Conservation (phyloP, 2,329 filamentous ascomycete genomes). For the Fusarium buharicum region DNA sequence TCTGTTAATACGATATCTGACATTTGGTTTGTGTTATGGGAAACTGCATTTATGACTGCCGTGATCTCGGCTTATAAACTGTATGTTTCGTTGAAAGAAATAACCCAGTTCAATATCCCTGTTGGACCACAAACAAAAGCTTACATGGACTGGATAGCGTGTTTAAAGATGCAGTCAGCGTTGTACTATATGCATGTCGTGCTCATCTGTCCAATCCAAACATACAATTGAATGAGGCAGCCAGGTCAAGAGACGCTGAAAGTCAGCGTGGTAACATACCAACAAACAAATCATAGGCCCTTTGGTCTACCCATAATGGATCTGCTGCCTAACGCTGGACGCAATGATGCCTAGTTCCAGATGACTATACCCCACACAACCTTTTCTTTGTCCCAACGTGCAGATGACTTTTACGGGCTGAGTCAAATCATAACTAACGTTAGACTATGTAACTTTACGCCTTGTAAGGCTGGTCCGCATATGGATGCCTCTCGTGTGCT, state of each 20-base stretch:
- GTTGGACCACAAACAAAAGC: background rate
- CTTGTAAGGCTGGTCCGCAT: conserved; percentile 19
- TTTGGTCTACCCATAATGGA: conserved; percentile 4
- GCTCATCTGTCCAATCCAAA: conserved; percentile 12
- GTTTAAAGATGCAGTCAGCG: conserved; percentile 20
- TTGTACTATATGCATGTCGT: conserved; percentile 12
- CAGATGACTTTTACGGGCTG: conserved; percentile 14
- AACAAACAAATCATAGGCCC: background rate
- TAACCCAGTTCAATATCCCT: background rate
- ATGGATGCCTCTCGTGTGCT: conserved; percentile 15
- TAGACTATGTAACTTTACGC: too few species aligned
- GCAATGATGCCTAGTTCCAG: conserved; percentile 25
- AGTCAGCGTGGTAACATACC: background rate
- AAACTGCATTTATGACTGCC: too few species aligned
- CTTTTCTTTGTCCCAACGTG: conserved; percentile 11
- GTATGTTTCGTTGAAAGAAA: background rate
- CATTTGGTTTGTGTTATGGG: too few species aligned
- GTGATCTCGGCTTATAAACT: background rate
- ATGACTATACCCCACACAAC: conserved; percentile 15
- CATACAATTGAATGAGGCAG: conserved; percentile 11
- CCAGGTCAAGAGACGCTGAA: background rate
- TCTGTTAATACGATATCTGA: too few species aligned
- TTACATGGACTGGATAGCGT: background rate
- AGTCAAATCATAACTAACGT: conserved; percentile 18
- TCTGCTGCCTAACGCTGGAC: conserved; percentile 21